Evolutionary conservation across 2,329 filamentous ascomycete genomes (phyloP).

Genomic region (Bipolaris bicolor): DNA sequence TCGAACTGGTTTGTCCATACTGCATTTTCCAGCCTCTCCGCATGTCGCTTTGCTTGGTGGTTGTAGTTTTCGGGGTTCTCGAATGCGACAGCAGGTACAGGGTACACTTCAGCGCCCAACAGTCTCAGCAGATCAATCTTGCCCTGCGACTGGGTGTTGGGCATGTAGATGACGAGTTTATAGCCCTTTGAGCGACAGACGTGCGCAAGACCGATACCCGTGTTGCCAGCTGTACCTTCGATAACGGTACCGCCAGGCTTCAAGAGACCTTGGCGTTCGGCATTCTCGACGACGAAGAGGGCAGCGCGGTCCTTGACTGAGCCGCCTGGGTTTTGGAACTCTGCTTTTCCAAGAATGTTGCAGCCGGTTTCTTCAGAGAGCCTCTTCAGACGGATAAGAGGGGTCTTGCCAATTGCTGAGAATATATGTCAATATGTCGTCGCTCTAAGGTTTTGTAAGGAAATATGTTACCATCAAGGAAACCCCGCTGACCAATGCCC

Average conservation of each 20-base stretch:
- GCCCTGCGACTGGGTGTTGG: constrained; percentile 95
- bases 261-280: constrained; percentile 84
- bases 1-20: constrained; percentile 99
- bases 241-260: constrained; percentile 90
- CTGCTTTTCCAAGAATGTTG: constrained; percentile 93
- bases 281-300: constrained; percentile 90
- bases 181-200: constrained; percentile 93
- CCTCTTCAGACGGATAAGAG: constrained; percentile 85
- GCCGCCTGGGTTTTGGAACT: constrained; percentile 98
- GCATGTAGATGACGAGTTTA: constrained; percentile 98
- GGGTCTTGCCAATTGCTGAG: constrained; percentile 94
- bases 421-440: constrained; percentile 5
- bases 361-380: constrained; percentile 92
- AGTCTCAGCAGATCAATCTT: constrained; percentile 93
- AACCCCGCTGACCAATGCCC: constrained; percentile 72
- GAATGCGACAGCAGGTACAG: constrained; percentile 93
- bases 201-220: constrained; percentile 95
- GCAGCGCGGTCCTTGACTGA: constrained; percentile 96
- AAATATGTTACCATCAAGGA: constrained; percentile 75
- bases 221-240: constrained; percentile 97
- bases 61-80: constrained; percentile 98
- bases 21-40: constrained; percentile 82
- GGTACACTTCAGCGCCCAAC: constrained; percentile 92
- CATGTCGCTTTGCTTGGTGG: constrained; percentile 89
- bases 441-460: background rate